phyloP scores from a whole-genome alignment of 768 basidiomycete species.

The Termitomyces sp. region DNA sequence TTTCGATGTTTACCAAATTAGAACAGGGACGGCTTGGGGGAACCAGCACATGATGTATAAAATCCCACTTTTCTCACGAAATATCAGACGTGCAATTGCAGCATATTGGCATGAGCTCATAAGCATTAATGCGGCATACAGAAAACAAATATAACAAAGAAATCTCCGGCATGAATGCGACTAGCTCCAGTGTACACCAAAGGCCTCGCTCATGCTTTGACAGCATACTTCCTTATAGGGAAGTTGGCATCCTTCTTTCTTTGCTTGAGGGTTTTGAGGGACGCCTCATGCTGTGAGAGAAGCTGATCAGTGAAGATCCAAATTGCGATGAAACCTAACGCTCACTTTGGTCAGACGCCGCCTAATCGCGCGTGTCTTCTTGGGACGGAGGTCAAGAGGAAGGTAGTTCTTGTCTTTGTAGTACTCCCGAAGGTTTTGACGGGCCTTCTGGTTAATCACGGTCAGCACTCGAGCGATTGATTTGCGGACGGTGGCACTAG shows the following conservation, averaged over 20 bases:
- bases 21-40: background rate
- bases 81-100: background rate
- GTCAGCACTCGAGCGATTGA: slow-evolving; percentile 98
- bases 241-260: slow-evolving; percentile 94
- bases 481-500: slow-evolving; percentile 93
- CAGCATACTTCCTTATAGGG: slow-evolving; percentile 90
- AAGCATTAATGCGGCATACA: slow-evolving; percentile 22
- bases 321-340: background rate
- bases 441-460: slow-evolving; percentile 97
- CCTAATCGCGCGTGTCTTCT: slow-evolving; percentile 99
- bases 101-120: slow-evolving; percentile 13
- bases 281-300: slow-evolving; percentile 66
- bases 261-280: slow-evolving; percentile 88
- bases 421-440: slow-evolving; percentile 94
- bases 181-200: slow-evolving; percentile 13
- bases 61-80: background rate
- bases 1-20: background rate
- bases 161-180: slow-evolving; percentile 18
- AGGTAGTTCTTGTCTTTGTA: slow-evolving; percentile 97
- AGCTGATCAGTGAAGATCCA: background rate
- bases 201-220: slow-evolving; percentile 69
- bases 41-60: too few relatives aligned
- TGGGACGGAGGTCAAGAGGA: slow-evolving; percentile 94
- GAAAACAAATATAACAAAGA: slow-evolving; percentile 19
- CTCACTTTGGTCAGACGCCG: slow-evolving; percentile 87